Conservation (phyloP, 2,329 filamentous ascomycete genomes). For the Sporothrix dimorphospora region DNA sequence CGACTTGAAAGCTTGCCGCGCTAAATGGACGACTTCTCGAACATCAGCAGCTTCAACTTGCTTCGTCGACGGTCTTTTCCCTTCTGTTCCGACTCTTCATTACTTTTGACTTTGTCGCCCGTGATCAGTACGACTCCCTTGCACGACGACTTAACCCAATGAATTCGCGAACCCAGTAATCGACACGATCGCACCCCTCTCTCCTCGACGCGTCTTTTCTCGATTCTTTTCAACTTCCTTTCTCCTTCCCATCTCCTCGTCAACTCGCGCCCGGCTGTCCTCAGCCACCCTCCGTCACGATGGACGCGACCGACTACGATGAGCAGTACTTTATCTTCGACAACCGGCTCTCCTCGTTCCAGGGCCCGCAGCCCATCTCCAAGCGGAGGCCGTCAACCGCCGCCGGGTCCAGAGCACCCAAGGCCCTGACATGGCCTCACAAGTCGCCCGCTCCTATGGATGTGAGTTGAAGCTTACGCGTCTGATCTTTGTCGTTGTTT, state of each 20-base stretch:
- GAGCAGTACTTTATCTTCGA: constrained; percentile 66
- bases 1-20: constrained; percentile 9
- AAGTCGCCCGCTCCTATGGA: constrained; percentile 65
- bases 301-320: constrained; percentile 43
- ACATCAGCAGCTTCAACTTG: constrained; percentile 23
- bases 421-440: constrained; percentile 77
- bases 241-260: not conserved
- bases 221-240: not conserved
- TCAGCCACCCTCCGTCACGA: constrained; percentile 23
- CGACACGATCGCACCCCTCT: not conserved
- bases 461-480: constrained; percentile 47
- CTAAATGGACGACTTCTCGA: constrained; percentile 16
- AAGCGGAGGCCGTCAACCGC: constrained; percentile 73
- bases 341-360: constrained; percentile 80
- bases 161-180: constrained; percentile 6
- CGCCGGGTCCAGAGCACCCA: constrained; percentile 60
- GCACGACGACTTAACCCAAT: not conserved
- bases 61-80: not conserved
- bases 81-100: not conserved
- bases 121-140: not conserved
- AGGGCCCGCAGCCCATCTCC: constrained; percentile 61
- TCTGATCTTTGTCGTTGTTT: constrained; percentile 46
- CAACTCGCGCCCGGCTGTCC: not conserved
- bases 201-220: constrained; percentile 24
- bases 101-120: not conserved